Evolutionary conservation across 2,329 filamentous ascomycete species (phyloP).

Genomic region (Fusarium austroafricanum): DNA sequence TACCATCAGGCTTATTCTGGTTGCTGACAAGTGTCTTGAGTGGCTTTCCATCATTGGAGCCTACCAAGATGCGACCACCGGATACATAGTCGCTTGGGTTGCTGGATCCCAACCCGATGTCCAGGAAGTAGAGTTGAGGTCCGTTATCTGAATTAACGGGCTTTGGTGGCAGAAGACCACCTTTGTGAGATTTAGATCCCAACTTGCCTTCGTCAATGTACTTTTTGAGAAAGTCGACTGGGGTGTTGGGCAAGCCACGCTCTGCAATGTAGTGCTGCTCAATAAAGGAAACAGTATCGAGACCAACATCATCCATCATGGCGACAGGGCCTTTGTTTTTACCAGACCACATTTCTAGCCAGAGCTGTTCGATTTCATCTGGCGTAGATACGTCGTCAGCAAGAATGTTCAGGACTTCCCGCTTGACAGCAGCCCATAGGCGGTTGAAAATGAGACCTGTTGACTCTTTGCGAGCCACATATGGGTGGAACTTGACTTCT

Average conservation of each 20-base stretch:
- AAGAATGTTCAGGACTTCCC: neutral
- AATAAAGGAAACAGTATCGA: constrained; percentile 17
- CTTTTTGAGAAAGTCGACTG: constrained; percentile 9
- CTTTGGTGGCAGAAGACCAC: neutral
- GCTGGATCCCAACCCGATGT: fast-evolving
- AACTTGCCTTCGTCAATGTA: constrained; percentile 6
- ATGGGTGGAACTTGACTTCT: constrained; percentile 1
- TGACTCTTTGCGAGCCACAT: constrained; percentile 16
- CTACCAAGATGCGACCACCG: neutral
- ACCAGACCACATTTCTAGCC: constrained; percentile 9
- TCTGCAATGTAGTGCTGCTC: constrained; percentile 15
- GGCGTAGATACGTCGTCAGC: neutral
- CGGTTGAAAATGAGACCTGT: constrained; percentile 21
- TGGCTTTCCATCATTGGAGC: fast-evolving
- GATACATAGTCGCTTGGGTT: neutral
- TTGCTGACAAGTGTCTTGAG: neutral
- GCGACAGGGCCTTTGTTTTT: constrained; percentile 3
- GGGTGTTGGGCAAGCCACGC: neutral
- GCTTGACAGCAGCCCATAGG: constrained; percentile 13
- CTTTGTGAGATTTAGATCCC: constrained; percentile 10
- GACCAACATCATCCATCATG: constrained; percentile 18
- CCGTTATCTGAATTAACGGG: fast-evolving
- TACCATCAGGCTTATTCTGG: constrained; percentile 1
- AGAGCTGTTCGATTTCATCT: constrained; percentile 6
- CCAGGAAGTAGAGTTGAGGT: neutral